Evolutionary conservation across 116 monocot species (phyloP).

Genomic region (Posidonia oceanica): DNA sequence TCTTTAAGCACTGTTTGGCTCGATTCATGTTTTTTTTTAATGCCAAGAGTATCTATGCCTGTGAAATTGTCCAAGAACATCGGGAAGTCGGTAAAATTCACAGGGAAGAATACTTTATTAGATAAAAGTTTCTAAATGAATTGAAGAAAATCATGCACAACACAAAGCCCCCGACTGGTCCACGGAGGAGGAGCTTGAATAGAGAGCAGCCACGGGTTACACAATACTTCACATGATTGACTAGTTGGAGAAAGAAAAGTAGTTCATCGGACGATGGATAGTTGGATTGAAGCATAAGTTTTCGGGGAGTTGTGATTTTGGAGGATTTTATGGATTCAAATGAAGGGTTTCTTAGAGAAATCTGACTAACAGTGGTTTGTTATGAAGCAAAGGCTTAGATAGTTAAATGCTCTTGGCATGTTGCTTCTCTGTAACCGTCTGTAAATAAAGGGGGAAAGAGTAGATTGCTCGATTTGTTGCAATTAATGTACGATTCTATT

Average conservation of each 20-base stretch:
- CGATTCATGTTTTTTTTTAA: slow-evolving; percentile 1
- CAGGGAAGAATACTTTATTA: neutral
- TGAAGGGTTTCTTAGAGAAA: neutral
- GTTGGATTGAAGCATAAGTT: neutral
- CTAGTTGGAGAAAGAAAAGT: too few relatives aligned
- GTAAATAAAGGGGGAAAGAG: too few relatives aligned
- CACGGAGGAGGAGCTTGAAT: neutral
- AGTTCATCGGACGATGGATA: neutral
- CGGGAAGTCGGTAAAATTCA: neutral
- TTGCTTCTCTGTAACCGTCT: neutral
- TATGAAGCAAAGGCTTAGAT: neutral
- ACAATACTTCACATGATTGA: neutral
- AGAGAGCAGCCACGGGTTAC: neutral
- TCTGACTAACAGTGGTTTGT: neutral
- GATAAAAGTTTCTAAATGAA: neutral
- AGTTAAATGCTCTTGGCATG: neutral
- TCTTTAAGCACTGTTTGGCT: neutral
- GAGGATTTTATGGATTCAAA: neutral
- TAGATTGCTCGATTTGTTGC: too few relatives aligned
- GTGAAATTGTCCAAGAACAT: neutral
- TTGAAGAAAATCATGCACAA: too few relatives aligned
- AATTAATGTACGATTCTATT: too few relatives aligned
- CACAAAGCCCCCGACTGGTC: neutral
- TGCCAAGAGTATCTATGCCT: neutral
- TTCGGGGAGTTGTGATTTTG: neutral